phyloP scores from a whole-genome alignment of 2,329 filamentous ascomycete genomes.

The Aspergillus sp. region DNA sequence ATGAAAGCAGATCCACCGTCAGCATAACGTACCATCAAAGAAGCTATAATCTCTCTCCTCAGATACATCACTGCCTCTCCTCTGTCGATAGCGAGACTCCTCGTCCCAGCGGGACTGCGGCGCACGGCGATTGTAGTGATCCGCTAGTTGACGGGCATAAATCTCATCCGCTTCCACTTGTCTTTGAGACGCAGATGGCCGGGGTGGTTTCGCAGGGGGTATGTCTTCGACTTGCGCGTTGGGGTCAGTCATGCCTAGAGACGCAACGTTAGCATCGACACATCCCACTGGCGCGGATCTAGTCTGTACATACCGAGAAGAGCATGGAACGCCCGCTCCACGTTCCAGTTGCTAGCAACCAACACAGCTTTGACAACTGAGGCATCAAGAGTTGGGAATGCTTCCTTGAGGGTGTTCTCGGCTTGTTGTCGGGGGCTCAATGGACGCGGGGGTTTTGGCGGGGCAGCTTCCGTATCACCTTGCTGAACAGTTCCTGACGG shows the following conservation, averaged over 20 bases:
- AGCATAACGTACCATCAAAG: slow-evolving; percentile 57
- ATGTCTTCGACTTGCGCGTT: slow-evolving; percentile 56
- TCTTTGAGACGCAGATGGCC: slow-evolving; percentile 61
- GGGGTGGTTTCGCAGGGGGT: slow-evolving; percentile 74
- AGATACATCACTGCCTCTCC: slow-evolving; percentile 50
- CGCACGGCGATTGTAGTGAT: slow-evolving; percentile 64
- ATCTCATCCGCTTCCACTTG: slow-evolving; percentile 87
- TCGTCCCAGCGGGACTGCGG: slow-evolving; percentile 25
- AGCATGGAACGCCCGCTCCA: slow-evolving; percentile 94
- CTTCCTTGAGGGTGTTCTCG: slow-evolving; percentile 82
- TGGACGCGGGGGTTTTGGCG: slow-evolving; percentile 80
- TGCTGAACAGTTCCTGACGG: slow-evolving; percentile 20
- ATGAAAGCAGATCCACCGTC: not conserved
- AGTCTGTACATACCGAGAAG: slow-evolving; percentile 59
- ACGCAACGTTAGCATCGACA: slow-evolving; percentile 1
- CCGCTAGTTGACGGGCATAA: slow-evolving; percentile 85
- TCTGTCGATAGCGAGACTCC: slow-evolving; percentile 36
- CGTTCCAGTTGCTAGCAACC: slow-evolving; percentile 72
- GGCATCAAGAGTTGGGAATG: slow-evolving; percentile 77
- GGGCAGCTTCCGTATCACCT: slow-evolving; percentile 39
- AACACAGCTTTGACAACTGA: slow-evolving; percentile 82
- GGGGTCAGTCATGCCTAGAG: slow-evolving; percentile 69
- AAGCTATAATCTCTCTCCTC: slow-evolving; percentile 79
- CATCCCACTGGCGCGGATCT: not conserved
- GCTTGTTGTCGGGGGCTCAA: slow-evolving; percentile 76